Conservation (phyloP, 2,329 filamentous ascomycete genomes). For the Capronia epimyces region DNA sequence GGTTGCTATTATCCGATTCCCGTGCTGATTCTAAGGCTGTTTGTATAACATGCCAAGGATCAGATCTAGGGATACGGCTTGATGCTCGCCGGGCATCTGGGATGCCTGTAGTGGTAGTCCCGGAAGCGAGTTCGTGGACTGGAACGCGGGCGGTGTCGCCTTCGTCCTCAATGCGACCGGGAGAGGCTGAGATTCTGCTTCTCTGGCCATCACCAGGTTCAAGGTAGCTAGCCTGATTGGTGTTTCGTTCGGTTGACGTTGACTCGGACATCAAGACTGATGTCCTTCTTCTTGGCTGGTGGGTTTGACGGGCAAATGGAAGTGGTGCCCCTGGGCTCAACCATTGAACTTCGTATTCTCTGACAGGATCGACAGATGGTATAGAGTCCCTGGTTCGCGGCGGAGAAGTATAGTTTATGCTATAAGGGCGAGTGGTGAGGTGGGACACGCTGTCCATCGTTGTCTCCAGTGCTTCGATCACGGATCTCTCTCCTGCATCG, state of each 20-base stretch:
- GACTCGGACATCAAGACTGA: conserved; percentile 41
- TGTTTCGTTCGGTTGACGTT: conserved; percentile 2
- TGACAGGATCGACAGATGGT: conserved; percentile 2
- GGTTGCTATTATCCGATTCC: conserved; percentile 13
- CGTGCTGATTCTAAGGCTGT: conserved; percentile 23
- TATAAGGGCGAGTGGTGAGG: conserved; percentile 17
- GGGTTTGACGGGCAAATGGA: conserved; percentile 10
- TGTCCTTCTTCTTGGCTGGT: conserved; percentile 36
- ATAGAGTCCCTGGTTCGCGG: conserved; percentile 16
- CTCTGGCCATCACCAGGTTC: conserved; percentile 34
- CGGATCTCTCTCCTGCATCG: conserved; percentile 25
- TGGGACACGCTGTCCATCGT: conserved; percentile 23
- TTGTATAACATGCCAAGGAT: conserved; percentile 27
- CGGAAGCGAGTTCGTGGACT: conserved; percentile 9
- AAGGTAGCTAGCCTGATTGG: conserved; percentile 28
- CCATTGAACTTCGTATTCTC: conserved; percentile 16
- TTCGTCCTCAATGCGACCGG: conserved; percentile 36
- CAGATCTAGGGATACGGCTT: conserved; percentile 18
- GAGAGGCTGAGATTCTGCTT: conserved; percentile 39
- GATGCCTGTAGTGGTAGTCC: background rate
- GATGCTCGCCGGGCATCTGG: conserved; percentile 9
- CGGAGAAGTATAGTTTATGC: conserved; percentile 25
- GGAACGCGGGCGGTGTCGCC: conserved; percentile 15
- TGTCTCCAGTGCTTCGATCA: conserved; percentile 25
- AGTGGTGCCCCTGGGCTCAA: conserved; percentile 5